Evolutionary conservation across 169 alveolate genomes (phyloP), one percentile per base, ranked within the genome.

Genomic region (Plasmodium fragile): DNA sequence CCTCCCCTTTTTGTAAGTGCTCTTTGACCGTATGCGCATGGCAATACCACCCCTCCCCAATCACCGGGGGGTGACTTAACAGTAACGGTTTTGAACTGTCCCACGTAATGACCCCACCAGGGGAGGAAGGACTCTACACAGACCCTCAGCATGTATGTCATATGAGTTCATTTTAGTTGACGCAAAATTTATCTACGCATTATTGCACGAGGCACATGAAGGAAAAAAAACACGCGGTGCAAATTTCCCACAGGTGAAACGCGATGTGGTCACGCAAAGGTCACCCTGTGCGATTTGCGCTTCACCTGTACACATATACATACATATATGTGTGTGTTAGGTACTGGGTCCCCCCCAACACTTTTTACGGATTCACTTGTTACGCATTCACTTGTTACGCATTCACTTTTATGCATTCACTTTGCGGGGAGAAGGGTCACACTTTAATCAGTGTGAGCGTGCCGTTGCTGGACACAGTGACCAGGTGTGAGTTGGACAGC

Each of bases 391-490:
- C n/a, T n/a, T n/a, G n/a, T n/a, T n/a, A n/a, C n/a, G n/a, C n/a
- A n/a, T n/a, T n/a, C n/a, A n/a, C n/a, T n/a, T n/a, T n/a, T n/a
- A n/a, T n/a, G n/a, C n/a, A n/a, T n/a, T n/a, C n/a, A n/a, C n/a
- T n/a, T n/a, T n/a, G n/a, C n/a, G n/a, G n/a, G n/a, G n/a, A n/a
- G 45, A 8, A 3, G 52, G n/a, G 18, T 65, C 36, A 84, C 11
- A 84, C 65, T 49, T 84, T 84, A 34, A 75, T 84, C 7, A 84
- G 70, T 13, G 69, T 53, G 41, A 84, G 75, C 6, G 93, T 84
- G 34, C 93, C 93, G 41, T 84, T 84, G 36, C 70, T 84, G 10
- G 93, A 84, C 34, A 84, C 78, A 4, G 85, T 84, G 1, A 84
- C 85, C 80, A 84, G 36, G 69, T 84, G 93, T 0, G 93, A 73